Evolutionary conservation across 2,329 filamentous ascomycete genomes (phyloP).

Genomic region (Verticillium isaacii): DNA sequence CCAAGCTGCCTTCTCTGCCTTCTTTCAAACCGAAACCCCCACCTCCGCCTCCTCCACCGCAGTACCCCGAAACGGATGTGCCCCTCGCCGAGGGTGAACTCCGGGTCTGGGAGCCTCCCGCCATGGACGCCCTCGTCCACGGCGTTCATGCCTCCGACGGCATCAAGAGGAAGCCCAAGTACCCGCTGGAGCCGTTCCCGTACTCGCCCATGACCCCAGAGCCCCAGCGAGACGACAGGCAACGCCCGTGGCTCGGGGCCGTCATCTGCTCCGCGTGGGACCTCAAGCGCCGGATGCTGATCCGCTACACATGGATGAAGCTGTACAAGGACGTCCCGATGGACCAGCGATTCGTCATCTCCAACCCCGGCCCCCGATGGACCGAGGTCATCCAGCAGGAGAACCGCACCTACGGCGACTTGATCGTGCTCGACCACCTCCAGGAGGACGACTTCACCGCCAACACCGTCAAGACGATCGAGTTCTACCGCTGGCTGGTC

Average conservation of each 20-base stretch:
- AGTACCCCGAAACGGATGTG: background rate
- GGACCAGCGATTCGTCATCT: conserved; percentile 23
- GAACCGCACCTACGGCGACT: conserved; percentile 26
- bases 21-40: background rate
- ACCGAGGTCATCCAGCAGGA: conserved; percentile 18
- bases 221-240: background rate
- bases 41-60: background rate
- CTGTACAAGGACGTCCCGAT: conserved; percentile 22
- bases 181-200: conserved; percentile 17
- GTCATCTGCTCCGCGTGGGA: conserved; percentile 23
- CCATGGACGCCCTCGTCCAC: conserved; percentile 7
- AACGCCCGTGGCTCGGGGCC: conserved; percentile 20
- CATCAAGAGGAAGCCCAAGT: conserved; percentile 5
- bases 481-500: conserved; percentile 24
- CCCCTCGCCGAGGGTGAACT: background rate
- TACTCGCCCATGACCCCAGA: conserved; percentile 15
- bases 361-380: conserved; percentile 22
- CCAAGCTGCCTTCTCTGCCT: background rate
- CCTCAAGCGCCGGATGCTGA: conserved; percentile 20
- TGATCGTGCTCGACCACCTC: conserved; percentile 26
- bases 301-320: conserved; percentile 25
- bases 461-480: conserved; percentile 27
- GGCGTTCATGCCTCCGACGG: conserved; percentile 3
- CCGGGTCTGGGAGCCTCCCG: background rate
- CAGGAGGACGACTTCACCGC: conserved; percentile 23